phyloP scores from a whole-genome alignment of 1,139 yeast species.

The Debaryomyces coudertii region DNA sequence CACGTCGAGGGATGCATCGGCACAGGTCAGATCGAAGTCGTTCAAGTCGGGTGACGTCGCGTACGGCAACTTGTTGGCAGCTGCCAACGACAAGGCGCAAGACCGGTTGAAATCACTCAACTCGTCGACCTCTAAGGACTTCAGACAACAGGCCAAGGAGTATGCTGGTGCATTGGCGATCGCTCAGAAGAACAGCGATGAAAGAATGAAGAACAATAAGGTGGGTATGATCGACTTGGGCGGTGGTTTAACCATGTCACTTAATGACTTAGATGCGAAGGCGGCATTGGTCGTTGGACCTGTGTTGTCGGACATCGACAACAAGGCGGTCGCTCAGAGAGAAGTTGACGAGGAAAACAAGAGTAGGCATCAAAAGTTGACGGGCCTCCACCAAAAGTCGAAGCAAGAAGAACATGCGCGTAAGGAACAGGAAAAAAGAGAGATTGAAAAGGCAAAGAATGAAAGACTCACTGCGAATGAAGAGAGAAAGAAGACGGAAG shows the following conservation, averaged over 20 bases:
- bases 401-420: constrained; percentile 53
- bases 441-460: constrained; percentile 42
- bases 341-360: constrained; percentile 52
- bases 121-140: constrained; percentile 33
- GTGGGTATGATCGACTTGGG: constrained; percentile 76
- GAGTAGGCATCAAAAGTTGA: constrained; percentile 38
- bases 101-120: constrained; percentile 48
- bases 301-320: constrained; percentile 73
- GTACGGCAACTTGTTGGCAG: constrained; percentile 58
- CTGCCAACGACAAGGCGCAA: constrained; percentile 64
- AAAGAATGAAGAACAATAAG: constrained; percentile 49
- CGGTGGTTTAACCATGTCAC: constrained; percentile 82
- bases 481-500: constrained; percentile 44
- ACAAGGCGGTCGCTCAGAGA: constrained; percentile 74
- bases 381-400: constrained; percentile 44
- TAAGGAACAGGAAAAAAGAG: constrained; percentile 49
- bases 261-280: constrained; percentile 74
- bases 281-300: constrained; percentile 87
- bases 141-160: constrained; percentile 46
- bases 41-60: constrained; percentile 50
- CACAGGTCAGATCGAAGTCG: constrained; percentile 35
- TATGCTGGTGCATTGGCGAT: constrained; percentile 55
- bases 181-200: constrained; percentile 69
- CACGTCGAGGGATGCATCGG: constrained; percentile 27
- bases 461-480: constrained; percentile 41